phyloP scores from a whole-genome alignment of 129 eudicot species.

The Helianthus tuberosus region DNA sequence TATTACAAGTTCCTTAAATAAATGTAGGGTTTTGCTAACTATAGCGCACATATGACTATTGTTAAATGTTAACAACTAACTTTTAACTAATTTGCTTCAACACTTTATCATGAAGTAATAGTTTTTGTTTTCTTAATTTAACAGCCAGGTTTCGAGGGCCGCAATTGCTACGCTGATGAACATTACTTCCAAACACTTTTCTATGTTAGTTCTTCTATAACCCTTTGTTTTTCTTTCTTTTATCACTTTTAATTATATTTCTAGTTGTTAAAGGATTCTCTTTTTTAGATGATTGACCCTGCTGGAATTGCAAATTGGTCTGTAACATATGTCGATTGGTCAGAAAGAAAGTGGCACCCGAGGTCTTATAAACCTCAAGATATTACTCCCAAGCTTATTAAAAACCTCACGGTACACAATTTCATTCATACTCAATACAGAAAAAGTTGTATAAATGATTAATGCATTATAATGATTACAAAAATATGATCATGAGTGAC shows the following conservation, averaged over 20 bases:
- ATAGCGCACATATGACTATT: not conserved
- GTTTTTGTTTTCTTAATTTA: constrained; percentile 7
- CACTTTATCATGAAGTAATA: not conserved
- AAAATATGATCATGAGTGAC: constrained; percentile 5
- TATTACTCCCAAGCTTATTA: constrained; percentile 56
- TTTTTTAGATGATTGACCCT: constrained; percentile 75
- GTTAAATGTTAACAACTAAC: not conserved
- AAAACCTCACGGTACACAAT: constrained; percentile 63
- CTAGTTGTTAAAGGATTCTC: constrained; percentile 21
- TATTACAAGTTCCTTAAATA: not conserved
- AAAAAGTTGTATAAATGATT: not conserved
- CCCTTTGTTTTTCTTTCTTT: not conserved
- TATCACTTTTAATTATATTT: not conserved
- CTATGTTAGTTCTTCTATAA: constrained; percentile 38
- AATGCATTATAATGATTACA: not conserved
- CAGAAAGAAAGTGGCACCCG: constrained; percentile 95
- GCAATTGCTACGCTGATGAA: constrained; percentile 77
- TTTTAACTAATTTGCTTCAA: not conserved
- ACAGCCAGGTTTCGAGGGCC: constrained; percentile 79
- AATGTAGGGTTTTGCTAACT: not conserved
- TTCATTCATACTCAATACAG: not conserved
- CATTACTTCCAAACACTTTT: constrained; percentile 75
- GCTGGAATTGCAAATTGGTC: constrained; percentile 80
- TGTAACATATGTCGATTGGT: constrained; percentile 87
- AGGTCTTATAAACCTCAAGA: constrained; percentile 64